Base-by-base conservation (phyloP, 2,329 filamentous ascomycete species). In the Claviceps sp. region DNA sequence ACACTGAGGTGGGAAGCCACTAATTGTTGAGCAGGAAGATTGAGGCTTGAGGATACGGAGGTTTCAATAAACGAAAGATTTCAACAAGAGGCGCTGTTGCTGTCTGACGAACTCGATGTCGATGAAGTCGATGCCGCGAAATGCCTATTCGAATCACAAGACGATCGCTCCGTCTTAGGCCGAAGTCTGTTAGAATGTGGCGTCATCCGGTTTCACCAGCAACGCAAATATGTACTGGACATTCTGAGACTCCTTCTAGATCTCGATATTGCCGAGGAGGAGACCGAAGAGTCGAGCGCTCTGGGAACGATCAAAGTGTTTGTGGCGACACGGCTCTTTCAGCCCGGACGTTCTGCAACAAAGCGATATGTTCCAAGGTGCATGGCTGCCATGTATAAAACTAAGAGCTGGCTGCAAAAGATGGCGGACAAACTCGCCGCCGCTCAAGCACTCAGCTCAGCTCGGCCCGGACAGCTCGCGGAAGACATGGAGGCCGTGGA, bases 21-120 rank as follows among this genome's bases (percentile, higher is more conserved):
- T 59, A 47, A 62, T 47, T 30, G 38, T 41, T 34, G n/a, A 5
- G 51, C 59, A 93, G 89, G 87, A 53, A 90, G 87, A 64, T 75
- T 97, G 59, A 80, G 73, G 37, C 70, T 95, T 54, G 78, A 79
- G 59, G 84, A 82, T 56, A 77, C 80, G 37, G 81, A 90, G 61
- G 97, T 89, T 67, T 72, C 77, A 22, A 74, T 98, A 70, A 96
- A 95, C 68, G 78, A 87, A 52, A 83, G 89, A 56, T 97, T 98
- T 68, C 82, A 91, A 63, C 85, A 95, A 66, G 82, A 85, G 59
- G 80, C 83, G 24, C 74, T 95, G 36, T 80, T 88, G 60, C 75
- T 98, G 40, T 87, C 91, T 52, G 90, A 97, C 66, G 87, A 89
- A 59, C 75, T 96, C 55, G 84, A 95, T 61, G 75, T 98, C 50